phyloP scores from a whole-genome alignment of 2,329 filamentous ascomycete genomes.

The Arthrocladium fulminans region DNA sequence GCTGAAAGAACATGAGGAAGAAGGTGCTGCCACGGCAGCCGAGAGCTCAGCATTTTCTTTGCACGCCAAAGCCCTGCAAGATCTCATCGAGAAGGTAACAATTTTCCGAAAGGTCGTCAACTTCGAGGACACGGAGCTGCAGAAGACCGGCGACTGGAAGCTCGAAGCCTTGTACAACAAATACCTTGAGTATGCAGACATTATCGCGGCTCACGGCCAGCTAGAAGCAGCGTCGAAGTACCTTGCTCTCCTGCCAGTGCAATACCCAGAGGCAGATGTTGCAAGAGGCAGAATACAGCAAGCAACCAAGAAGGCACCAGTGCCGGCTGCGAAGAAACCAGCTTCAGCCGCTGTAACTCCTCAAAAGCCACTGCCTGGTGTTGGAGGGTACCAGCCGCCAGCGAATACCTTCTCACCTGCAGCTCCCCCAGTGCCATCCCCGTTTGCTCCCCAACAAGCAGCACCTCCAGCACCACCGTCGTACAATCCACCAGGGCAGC shows the following conservation, averaged over 20 bases:
- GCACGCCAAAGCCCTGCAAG: slow-evolving; percentile 77
- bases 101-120: slow-evolving; percentile 91
- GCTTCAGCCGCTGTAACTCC: slow-evolving; percentile 31
- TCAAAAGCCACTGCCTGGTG: slow-evolving; percentile 36
- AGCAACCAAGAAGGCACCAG: slow-evolving; percentile 57
- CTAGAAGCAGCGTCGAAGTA: slow-evolving; percentile 83
- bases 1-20: slow-evolving; percentile 72
- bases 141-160: slow-evolving; percentile 72
- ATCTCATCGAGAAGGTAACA: slow-evolving; percentile 96
- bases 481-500: slow-evolving; percentile 24
- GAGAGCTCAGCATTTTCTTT: slow-evolving; percentile 82
- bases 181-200: slow-evolving; percentile 94
- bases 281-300: slow-evolving; percentile 76
- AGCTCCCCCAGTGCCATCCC: slow-evolving; percentile 8
- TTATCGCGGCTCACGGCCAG: slow-evolving; percentile 82
- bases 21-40: slow-evolving; percentile 57
- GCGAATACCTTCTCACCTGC: slow-evolving; percentile 27
- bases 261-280: slow-evolving; percentile 79
- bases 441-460: slow-evolving; percentile 24
- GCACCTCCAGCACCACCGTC: slow-evolving; percentile 24
- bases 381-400: slow-evolving; percentile 29
- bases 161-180: slow-evolving; percentile 81
- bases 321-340: slow-evolving; percentile 33
- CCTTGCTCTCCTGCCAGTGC: slow-evolving; percentile 71
- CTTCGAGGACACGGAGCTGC: slow-evolving; percentile 70